A percentile compares a stretch with the other conserved stretches of the same genome.
Conservation (phyloP, 2,329 filamentous ascomycete genomes). For the Cryphonectria parasitica region DNA sequence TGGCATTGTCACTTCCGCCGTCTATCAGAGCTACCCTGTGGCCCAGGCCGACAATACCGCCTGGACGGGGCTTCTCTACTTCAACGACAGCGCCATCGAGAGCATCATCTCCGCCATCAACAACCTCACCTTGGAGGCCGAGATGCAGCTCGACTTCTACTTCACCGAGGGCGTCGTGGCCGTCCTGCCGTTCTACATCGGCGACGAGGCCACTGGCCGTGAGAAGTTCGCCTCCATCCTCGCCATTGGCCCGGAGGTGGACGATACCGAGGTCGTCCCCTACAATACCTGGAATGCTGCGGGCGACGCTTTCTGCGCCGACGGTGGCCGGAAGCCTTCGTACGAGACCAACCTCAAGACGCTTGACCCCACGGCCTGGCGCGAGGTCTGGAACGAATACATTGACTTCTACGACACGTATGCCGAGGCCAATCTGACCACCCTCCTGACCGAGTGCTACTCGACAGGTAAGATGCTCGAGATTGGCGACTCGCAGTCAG, state of each 20-base stretch:
- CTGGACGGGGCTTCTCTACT: conserved; percentile 42
- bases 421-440: conserved; percentile 36
- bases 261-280: conserved; percentile 36
- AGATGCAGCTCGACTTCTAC: conserved; percentile 21
- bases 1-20: conserved; percentile 55
- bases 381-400: conserved; percentile 44
- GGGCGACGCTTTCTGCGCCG: conserved; percentile 42
- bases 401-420: conserved; percentile 40
- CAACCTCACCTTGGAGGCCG: conserved; percentile 16
- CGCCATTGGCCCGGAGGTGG: conserved; percentile 37
- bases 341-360: conserved; percentile 40
- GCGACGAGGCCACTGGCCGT: conserved; percentile 37
- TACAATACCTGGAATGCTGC: conserved; percentile 46
- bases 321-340: conserved; percentile 44
- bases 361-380: conserved; percentile 44
- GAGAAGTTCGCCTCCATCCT: conserved; percentile 42
- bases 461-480: conserved; percentile 37
- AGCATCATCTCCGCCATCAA: conserved; percentile 48
- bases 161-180: conserved; percentile 13
- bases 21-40: conserved; percentile 50
- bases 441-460: conserved; percentile 44
- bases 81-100: conserved; percentile 50
- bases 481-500: conserved; percentile 30
- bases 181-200: conserved; percentile 32
- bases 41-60: conserved; percentile 42